Evolutionary conservation across 495 filamentous ascomycete species (phyloP).

Genomic region (Immersiella caudata): DNA sequence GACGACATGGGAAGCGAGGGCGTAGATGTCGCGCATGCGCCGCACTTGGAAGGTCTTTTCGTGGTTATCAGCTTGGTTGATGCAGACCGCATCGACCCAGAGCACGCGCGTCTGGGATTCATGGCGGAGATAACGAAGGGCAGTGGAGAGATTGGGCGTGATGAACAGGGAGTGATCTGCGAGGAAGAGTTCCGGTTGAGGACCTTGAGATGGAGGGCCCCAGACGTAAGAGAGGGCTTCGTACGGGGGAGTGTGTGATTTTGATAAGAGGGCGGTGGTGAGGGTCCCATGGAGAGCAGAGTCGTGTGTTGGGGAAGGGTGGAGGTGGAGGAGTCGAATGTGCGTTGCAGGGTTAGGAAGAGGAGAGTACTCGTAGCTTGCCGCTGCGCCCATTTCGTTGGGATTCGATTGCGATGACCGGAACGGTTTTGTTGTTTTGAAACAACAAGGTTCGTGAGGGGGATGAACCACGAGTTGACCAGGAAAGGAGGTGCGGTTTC

Average conservation of each 20-base stretch:
- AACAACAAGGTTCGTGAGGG: neutral
- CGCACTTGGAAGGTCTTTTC: neutral
- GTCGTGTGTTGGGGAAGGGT: neutral
- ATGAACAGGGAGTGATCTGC: neutral
- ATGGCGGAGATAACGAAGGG: conserved; percentile 5
- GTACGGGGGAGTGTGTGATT: neutral
- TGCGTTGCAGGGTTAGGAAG: neutral
- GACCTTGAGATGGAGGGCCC: neutral
- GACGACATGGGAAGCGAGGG: neutral
- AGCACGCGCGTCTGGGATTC: neutral
- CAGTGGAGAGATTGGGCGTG: conserved; percentile 5
- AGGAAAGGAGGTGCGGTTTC: neutral
- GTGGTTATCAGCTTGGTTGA: neutral
- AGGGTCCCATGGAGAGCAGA: neutral
- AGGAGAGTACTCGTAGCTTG: neutral
- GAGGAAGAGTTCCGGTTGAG: neutral
- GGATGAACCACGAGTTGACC: neutral
- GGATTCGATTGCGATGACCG: neutral
- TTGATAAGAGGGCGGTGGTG: neutral
- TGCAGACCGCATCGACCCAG: conserved; percentile 13
- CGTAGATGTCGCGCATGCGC: conserved; percentile 9
- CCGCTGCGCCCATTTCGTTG: neutral
- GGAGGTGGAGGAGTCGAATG: neutral
- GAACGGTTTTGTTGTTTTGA: neutral
- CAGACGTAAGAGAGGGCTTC: conserved; percentile 11